A percentile compares a stretch with the other conserved stretches of the same genome.
phyloP scores from a whole-genome alignment of 1,139 yeast genomes.

The Saccharomyces pastorianus region DNA sequence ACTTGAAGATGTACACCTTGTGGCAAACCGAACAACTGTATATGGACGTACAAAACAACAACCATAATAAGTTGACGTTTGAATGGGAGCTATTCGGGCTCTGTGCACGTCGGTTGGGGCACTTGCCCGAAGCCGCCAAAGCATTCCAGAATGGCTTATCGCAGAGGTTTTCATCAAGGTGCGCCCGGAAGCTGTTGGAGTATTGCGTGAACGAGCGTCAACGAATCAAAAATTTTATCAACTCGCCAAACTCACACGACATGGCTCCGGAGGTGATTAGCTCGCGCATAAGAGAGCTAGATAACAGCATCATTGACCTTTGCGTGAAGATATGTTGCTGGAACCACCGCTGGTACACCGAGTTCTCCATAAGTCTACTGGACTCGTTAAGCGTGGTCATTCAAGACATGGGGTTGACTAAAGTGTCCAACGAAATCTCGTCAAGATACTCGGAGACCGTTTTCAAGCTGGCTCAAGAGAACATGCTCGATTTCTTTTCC shows the following conservation, averaged over 20 bases:
- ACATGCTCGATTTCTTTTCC: constrained; percentile 24
- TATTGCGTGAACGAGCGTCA: constrained; percentile 43
- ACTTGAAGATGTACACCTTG: constrained; percentile 78
- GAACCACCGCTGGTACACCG: constrained; percentile 96
- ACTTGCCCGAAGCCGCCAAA: constrained; percentile 71
- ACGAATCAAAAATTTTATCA: constrained; percentile 21
- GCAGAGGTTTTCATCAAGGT: constrained; percentile 71
- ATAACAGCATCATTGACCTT: constrained; percentile 58
- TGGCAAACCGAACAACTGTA: constrained; percentile 91
- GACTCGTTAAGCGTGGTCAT: constrained; percentile 52
- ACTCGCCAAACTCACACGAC: constrained; percentile 13
- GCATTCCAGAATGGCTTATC: constrained; percentile 71
- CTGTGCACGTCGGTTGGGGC: constrained; percentile 76
- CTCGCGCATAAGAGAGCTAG: constrained; percentile 43
- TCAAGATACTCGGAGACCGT: constrained; percentile 52
- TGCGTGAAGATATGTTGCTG: constrained; percentile 76
- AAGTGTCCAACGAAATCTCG: constrained; percentile 62
- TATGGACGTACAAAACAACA: constrained; percentile 73
- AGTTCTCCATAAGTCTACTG: constrained; percentile 65
- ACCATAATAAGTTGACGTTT: constrained; percentile 66
- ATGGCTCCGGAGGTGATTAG: constrained; percentile 31
- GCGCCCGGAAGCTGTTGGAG: constrained; percentile 66
- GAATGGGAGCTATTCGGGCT: constrained; percentile 94
- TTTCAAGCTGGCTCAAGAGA: constrained; percentile 30
- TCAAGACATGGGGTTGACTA: constrained; percentile 68